Conservation (phyloP, 2,329 filamentous ascomycete genomes). For the Madurella mycetomatis region DNA sequence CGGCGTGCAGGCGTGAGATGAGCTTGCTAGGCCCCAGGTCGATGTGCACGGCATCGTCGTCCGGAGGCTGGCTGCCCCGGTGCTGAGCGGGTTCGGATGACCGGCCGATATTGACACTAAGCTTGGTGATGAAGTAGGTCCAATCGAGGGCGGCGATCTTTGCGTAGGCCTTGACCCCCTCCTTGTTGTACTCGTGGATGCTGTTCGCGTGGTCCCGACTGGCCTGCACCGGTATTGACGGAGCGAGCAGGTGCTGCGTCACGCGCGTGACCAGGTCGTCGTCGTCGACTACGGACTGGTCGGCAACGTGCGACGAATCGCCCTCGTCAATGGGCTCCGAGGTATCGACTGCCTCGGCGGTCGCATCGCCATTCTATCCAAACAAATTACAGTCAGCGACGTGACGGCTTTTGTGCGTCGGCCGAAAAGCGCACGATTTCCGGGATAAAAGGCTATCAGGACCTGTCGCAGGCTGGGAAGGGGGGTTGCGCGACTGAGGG, state of each 20-base stretch:
- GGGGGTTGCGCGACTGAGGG: constrained; percentile 5
- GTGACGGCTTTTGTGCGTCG: background rate
- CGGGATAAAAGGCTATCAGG: background rate
- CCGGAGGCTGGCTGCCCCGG: constrained; percentile 34
- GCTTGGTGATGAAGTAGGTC: constrained; percentile 76
- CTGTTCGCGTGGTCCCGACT: constrained; percentile 60
- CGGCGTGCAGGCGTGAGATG: constrained; percentile 71
- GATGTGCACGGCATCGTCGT: constrained; percentile 65
- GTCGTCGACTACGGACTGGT: constrained; percentile 37
- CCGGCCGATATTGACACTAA: constrained; percentile 72
- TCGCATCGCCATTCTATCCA: constrained; percentile 38
- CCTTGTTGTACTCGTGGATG: constrained; percentile 57
- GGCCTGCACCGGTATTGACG: constrained; percentile 50
- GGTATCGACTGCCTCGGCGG: constrained; percentile 36
- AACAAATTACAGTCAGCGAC: constrained; percentile 1
- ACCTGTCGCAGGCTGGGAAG: background rate
- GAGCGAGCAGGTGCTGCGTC: constrained; percentile 43
- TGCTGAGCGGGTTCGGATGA: constrained; percentile 48
- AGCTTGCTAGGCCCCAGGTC: constrained; percentile 83
- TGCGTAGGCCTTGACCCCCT: constrained; percentile 69
- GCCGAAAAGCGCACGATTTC: background rate
- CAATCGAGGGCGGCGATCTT: constrained; percentile 78
- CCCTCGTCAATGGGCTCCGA: constrained; percentile 41
- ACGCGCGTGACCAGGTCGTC: constrained; percentile 56
- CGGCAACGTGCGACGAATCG: constrained; percentile 41